Evolutionary conservation across 2,329 filamentous ascomycete genomes (phyloP), one percentile per base, ranked within the genome.

Genomic region (Phyllosticta citrichinensis): DNA sequence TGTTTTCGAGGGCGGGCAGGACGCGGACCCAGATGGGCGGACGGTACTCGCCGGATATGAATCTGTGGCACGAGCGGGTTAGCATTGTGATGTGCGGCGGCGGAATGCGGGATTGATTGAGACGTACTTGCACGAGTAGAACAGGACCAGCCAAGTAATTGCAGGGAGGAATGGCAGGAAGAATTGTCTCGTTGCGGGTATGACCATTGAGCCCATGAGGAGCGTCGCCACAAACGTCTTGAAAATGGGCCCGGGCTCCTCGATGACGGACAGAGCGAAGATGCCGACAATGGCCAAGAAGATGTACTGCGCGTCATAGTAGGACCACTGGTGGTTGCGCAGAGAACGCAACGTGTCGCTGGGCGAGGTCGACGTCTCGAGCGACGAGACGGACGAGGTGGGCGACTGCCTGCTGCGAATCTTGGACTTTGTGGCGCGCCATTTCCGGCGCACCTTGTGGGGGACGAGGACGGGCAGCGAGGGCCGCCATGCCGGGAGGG

Each of bases 1-100:
- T 94, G 74, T 97, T 97, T 77, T 97, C 93, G 65, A 97, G 83
- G 19, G 93, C 91, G 4, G 93, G 93, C 40, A 97, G 83, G 27
- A 97, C 91, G 69, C 92, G 91, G 66, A 97, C 93, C 89, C 91
- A 96, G 69, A 97, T 97, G 64, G 91, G 88, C 63, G 92, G 92
- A 66, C 93, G 86, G 78, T 91, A 94, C 70, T 93, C 88, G 66
- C 86, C 83, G 47, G 91, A 88, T 67, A 97, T 92, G 77, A 96
- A 97, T 70, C 91, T 96, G 70, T 11, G 40, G 62, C 19, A 55
- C 22, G 25, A 52, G n/a, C 19, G 25, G 14, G 60, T 56, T 52
- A 57, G 51, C 47, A 22, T 59, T 50, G 20, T 55, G 4, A 50
- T 19, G 17, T 8, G 40, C 33, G 51, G 11, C 40, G 47, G 35